Base-by-base conservation (phyloP, 164 flowering plant genomes). In the Liquidambar formosana region DNA sequence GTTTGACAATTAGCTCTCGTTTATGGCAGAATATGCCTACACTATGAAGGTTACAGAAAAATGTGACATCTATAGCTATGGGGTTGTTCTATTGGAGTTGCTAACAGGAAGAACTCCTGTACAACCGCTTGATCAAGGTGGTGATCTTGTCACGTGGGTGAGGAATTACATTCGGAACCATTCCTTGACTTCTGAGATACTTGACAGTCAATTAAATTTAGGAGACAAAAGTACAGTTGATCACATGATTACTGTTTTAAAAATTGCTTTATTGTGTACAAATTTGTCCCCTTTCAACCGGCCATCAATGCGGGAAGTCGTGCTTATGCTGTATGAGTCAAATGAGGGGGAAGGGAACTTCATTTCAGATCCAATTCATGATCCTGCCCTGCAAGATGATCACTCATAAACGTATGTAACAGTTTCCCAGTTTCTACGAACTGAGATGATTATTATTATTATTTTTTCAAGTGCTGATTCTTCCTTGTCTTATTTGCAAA, bases 11-110 rank as follows among this genome's bases (percentile, higher is more conserved):
- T 47, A 43, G 41, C 48, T 19, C 69, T 54, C 60, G 47, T 62
- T 28, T 11, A 19, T 75, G 64, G 33, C 95, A 96, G 99, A 96
- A 70, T 96, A 96, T 78, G 97, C 98, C 1, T 96, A 89, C 86
- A 90, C 98, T 8, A 92, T 96, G 98, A 93, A 92, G 78, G 94
- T 96, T 45, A 89, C 97, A 2, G 99, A 93, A 72, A 93, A 92
- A 78, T 88, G 97, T 66, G 98, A 96, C 78, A 88, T 85, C 44
- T 93, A 93, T 62, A 93, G 99, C 79, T 96, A 88, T 49, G 99
- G 99, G 33, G 99, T 96, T 53, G 98, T 96, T 64, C 80, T 96
- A 16, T 66, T 96, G 79, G 99, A 96, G 84, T 75, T 96, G 79
- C 73, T 96, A 69, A 96, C 99, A 0, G 97, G 98, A 44, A 86